Evolutionary conservation across 768 basidiomycete species (phyloP), one percentile per base, ranked within the genome.

Genomic region (Pleurotus platypus): DNA sequence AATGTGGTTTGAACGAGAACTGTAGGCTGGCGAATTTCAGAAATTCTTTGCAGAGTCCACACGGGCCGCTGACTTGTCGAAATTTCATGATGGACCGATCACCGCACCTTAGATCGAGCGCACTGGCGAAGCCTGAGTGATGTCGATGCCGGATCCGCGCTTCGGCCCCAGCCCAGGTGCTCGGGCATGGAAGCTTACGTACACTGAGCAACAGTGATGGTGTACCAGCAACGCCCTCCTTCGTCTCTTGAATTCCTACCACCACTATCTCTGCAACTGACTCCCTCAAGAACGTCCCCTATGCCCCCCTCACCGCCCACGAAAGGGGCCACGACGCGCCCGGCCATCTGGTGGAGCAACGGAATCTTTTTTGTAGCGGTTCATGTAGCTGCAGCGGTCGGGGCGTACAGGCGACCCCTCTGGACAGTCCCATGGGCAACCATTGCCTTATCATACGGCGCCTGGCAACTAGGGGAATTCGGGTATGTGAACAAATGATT

Each of bases 381-480:
- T 4, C 89, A 91, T 66, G 13, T 87, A 22, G 80, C 81, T 11
- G 83, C 86, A 2, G 50, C 77, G 22, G 56, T 78, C 49, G 89
- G 86, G 13, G 70, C 80, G 2, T 73, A 77, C 46, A 75, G 70
- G 59, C 72, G 76, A 57, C 87, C 89, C 0, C 73, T 75, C 2
- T 70, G 71, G 48, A 55, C 67, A 0, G 69, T 83, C 11, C 72
- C 78, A 2, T 65, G 68, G 37, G 67, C 72, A 7, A 87, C 82
- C 2, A 67, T 84, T 4, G 39, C 79, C 15, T 66, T 89, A n/a
- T 75, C 78, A 22, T 72, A 87, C 56, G 54, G 81, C 6, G 70
- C 80, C 3, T 90, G 87, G 88, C 89, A 91, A 65, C 65, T 86
- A 12, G 83, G 87, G 13, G 80, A 79, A 49, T 87, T 90, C 66